Conservation (phyloP, 306 rosid genomes). For the Trifolium repens region DNA sequence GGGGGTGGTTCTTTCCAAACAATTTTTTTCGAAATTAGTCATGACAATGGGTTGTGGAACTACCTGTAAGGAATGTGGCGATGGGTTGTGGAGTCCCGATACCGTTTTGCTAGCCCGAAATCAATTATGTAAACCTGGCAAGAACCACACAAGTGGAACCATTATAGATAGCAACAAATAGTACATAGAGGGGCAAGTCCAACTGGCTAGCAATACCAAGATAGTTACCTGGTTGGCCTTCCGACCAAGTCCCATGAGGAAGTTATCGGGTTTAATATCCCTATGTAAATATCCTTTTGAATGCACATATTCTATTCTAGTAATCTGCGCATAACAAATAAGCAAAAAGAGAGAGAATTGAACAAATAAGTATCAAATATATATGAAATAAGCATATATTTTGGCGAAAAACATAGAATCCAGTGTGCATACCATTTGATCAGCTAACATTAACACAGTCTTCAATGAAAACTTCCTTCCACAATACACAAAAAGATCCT, state of each 20-base stretch:
- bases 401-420: not conserved
- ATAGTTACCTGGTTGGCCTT: slow-evolving; percentile 88
- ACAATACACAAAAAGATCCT: slow-evolving; percentile 64
- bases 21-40: not conserved
- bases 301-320: slow-evolving; percentile 87
- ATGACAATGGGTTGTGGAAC: not conserved
- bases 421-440: slow-evolving; percentile 56
- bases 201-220: slow-evolving; percentile 14
- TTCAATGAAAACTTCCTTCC: slow-evolving; percentile 63
- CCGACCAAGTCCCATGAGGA: slow-evolving; percentile 98
- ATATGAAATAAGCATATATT: not conserved
- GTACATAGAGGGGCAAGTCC: slow-evolving; percentile 25
- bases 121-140: slow-evolving; percentile 90
- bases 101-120: slow-evolving; percentile 96
- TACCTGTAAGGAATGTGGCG: slow-evolving; percentile 95
- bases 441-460: slow-evolving; percentile 63
- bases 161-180: slow-evolving; percentile 6
- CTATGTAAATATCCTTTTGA: slow-evolving; percentile 94
- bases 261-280: slow-evolving; percentile 96
- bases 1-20: not conserved
- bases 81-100: slow-evolving; percentile 81
- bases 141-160: slow-evolving; percentile 6
- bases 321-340: slow-evolving; percentile 53
- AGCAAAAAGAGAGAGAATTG: not conserved
- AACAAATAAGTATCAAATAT: slow-evolving; percentile 1